Conservation (phyloP, 805 yeast species). For the Pichia paraexigua region DNA sequence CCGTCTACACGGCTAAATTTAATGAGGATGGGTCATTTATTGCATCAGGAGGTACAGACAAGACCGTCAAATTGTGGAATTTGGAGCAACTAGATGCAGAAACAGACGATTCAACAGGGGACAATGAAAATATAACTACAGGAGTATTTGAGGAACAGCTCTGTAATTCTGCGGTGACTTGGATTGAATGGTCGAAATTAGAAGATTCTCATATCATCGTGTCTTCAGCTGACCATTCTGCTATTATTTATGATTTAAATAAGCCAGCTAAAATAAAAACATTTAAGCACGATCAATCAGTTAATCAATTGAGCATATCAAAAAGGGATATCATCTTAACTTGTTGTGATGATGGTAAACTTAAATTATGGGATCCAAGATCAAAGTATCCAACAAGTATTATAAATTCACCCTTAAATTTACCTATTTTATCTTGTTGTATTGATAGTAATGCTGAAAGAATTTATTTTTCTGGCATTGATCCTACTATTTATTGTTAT, state of each 20-base stretch:
- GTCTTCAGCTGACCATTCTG: conserved; percentile 53
- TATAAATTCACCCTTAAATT: conserved; percentile 27
- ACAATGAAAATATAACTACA: background rate
- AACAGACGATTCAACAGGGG: background rate
- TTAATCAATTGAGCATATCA: conserved; percentile 45
- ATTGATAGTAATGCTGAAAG: conserved; percentile 32
- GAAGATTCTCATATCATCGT: conserved; percentile 39
- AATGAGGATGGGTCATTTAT: conserved; percentile 41
- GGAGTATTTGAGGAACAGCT: background rate
- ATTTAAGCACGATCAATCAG: conserved; percentile 31
- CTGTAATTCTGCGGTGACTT: conserved; percentile 48
- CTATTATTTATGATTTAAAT: conserved; percentile 54
- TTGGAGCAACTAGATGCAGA: conserved; percentile 5
- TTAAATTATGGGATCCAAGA: conserved; percentile 58
- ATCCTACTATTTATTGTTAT: conserved; percentile 51
- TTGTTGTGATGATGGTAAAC: conserved; percentile 60
- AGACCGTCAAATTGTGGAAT: conserved; percentile 11
- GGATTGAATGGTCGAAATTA: conserved; percentile 43
- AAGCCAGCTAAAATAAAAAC: conserved; percentile 50
- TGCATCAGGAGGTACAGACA: conserved; percentile 60
- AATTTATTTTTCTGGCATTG: conserved; percentile 59
- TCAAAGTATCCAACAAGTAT: conserved; percentile 35
- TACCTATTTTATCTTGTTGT: conserved; percentile 50
- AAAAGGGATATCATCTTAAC: conserved; percentile 32
- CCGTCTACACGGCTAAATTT: conserved; percentile 47